phyloP scores from a whole-genome alignment of 1,139 yeast species.

The Scheffersomyces titani region DNA sequence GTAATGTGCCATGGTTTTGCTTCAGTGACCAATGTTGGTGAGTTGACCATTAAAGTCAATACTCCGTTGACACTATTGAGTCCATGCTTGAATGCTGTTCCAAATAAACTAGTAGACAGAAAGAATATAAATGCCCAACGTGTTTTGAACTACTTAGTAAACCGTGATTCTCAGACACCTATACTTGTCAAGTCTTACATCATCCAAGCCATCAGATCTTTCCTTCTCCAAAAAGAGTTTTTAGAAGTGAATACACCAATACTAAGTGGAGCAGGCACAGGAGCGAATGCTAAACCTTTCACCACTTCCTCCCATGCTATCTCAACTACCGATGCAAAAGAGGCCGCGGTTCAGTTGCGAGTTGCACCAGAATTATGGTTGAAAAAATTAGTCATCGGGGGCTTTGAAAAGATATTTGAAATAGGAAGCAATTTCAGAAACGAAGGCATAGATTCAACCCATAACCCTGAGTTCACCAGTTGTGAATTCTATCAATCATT shows the following conservation, averaged over 20 bases:
- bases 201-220: conserved; percentile 55
- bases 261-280: conserved; percentile 69
- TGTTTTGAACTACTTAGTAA: conserved; percentile 73
- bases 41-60: conserved; percentile 68
- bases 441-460: conserved; percentile 91
- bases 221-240: conserved; percentile 57
- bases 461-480: conserved; percentile 92
- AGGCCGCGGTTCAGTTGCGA: conserved; percentile 56
- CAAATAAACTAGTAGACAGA: conserved; percentile 58
- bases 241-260: conserved; percentile 89
- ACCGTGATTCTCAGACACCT: conserved; percentile 46
- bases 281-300: conserved; percentile 90
- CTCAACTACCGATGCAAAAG: conserved; percentile 25
- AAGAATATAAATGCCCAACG: conserved; percentile 66
- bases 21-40: conserved; percentile 75
- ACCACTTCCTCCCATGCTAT: conserved; percentile 55
- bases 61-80: conserved; percentile 53
- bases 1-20: conserved; percentile 68
- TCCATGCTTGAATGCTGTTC: conserved; percentile 67
- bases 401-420: conserved; percentile 85
- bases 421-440: conserved; percentile 85
- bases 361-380: conserved; percentile 97
- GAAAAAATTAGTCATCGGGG: conserved; percentile 76
- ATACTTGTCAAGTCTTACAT: conserved; percentile 58
- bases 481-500: conserved; percentile 91